phyloP scores from a whole-genome alignment of 371 early-diverging fungal genomes.

The Parasitella parasitica region DNA sequence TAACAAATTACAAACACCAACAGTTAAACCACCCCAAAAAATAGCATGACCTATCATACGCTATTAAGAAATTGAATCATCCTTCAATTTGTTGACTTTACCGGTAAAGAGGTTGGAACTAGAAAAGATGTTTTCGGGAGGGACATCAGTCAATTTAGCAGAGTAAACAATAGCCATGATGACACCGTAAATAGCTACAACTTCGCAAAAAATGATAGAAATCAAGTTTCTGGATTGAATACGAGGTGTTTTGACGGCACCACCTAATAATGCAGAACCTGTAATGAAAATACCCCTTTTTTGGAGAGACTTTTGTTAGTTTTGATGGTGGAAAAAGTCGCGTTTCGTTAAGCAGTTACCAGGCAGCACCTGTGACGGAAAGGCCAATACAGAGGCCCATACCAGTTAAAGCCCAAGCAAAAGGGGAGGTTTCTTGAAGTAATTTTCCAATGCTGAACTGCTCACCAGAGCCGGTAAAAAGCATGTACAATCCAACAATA shows the following conservation, averaged over 20 bases:
- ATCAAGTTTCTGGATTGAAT: constrained; percentile 97
- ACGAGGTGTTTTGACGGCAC: constrained; percentile 89
- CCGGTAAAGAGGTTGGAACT: constrained; percentile 66
- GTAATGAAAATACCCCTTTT: constrained; percentile 93
- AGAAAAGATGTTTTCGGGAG: constrained; percentile 44
- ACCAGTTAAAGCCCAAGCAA: constrained; percentile 89
- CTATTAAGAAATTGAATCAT: background rate
- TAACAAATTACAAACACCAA: constrained; percentile 90
- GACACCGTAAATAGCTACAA: constrained; percentile 97
- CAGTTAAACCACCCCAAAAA: constrained; percentile 97
- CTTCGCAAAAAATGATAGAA: constrained; percentile 98
- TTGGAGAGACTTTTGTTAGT: background rate
- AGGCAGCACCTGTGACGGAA: constrained; percentile 94
- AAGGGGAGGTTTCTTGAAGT: constrained; percentile 78
- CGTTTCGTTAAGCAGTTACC: constrained; percentile 57
- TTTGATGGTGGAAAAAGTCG: background rate
- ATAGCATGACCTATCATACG: constrained; percentile 73
- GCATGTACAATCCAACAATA: constrained; percentile 72
- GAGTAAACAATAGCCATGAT: constrained; percentile 97
- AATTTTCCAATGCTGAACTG: constrained; percentile 84
- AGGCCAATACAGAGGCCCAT: constrained; percentile 86
- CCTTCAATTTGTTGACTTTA: constrained; percentile 5
- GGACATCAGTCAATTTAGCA: constrained; percentile 70
- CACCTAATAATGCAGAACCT: constrained; percentile 90
- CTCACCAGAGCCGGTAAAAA: constrained; percentile 86